Percentiles rank a stretch among this genome's conserved stretches.
Evolutionary conservation across 2,329 filamentous ascomycete species (phyloP).

Genomic region (Coleophoma eucalyptorum): DNA sequence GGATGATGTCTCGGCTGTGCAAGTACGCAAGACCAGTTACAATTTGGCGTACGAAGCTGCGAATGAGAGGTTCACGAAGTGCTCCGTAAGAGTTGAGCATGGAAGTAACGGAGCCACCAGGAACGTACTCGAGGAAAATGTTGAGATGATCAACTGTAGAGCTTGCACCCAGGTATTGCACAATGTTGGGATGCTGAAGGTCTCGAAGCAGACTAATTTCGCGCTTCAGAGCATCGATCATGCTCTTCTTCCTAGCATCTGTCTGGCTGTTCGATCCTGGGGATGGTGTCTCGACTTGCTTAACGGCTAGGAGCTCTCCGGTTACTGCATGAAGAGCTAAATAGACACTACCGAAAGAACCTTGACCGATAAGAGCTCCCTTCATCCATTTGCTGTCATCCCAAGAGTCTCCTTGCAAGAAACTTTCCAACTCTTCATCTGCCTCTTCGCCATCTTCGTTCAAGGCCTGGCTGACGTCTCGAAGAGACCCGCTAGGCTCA

Average conservation of each 20-base stretch:
- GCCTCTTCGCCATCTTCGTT: conserved; percentile 88
- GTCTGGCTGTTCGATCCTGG: conserved; percentile 74
- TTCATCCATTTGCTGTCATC: conserved; percentile 99
- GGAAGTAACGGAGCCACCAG: conserved; percentile 93
- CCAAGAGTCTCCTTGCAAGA: conserved; percentile 89
- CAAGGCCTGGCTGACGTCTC: conserved; percentile 80
- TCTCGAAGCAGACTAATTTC: conserved; percentile 94
- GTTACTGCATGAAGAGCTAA: conserved; percentile 93
- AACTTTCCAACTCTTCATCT: conserved; percentile 85
- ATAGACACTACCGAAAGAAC: conserved; percentile 94
- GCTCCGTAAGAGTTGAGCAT: conserved; percentile 99
- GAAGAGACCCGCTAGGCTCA: conserved; percentile 70
- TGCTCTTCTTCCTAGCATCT: conserved; percentile 91
- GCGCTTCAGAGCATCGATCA: conserved; percentile 95
- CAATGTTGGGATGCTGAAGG: conserved; percentile 93
- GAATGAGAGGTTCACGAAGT: conserved; percentile 85
- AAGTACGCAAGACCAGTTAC: conserved; percentile 89
- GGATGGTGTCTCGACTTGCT: conserved; percentile 90
- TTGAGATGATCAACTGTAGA: conserved; percentile 90
- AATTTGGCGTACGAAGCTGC: conserved; percentile 96
- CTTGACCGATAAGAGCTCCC: conserved; percentile 92
- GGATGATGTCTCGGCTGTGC: conserved; percentile 92
- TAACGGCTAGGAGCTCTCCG: conserved; percentile 95
- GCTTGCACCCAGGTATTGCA: conserved; percentile 95
- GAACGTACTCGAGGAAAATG: conserved; percentile 99